Conservation (phyloP, 768 basidiomycete genomes). For the Trametes cinnabarina region DNA sequence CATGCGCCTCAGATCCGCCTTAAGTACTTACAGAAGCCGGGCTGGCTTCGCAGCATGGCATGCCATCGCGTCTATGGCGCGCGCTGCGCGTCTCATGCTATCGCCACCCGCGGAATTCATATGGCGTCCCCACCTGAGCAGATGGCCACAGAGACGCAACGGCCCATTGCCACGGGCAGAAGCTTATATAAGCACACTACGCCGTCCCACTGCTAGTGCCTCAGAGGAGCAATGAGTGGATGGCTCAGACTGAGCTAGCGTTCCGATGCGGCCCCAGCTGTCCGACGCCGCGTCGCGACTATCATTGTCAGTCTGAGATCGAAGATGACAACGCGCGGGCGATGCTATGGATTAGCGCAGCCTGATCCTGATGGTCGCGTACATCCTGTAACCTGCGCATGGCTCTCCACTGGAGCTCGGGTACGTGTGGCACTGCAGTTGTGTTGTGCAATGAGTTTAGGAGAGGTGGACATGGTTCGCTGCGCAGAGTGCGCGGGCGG, state of each 20-base stretch:
- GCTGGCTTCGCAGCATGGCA: not conserved
- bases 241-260: no score
- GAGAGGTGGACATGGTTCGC: slow-evolving; percentile 5
- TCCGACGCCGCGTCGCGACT: not conserved
- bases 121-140: not conserved
- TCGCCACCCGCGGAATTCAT: not conserved
- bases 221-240: no score
- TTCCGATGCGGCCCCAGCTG: not conserved
- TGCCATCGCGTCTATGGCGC: not conserved
- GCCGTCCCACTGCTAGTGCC: no score
- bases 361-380: not conserved
- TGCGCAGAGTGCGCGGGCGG: not conserved
- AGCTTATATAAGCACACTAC: no score
- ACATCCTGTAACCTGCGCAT: no score
- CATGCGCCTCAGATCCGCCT: not conserved
- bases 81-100: not conserved
- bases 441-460: not conserved
- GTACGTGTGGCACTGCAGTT: no score
- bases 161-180: no score
- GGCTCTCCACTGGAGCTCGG: no score
- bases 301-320: not conserved
- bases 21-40: not conserved
- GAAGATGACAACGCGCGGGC: not conserved
- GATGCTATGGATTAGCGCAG: not conserved
- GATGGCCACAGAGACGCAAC: not conserved